These are phyloP conservation scores for Tricharina praecox DNA, from an alignment of 495 filamentous ascomycete genomes.

Conservation along the genomic window DNA sequence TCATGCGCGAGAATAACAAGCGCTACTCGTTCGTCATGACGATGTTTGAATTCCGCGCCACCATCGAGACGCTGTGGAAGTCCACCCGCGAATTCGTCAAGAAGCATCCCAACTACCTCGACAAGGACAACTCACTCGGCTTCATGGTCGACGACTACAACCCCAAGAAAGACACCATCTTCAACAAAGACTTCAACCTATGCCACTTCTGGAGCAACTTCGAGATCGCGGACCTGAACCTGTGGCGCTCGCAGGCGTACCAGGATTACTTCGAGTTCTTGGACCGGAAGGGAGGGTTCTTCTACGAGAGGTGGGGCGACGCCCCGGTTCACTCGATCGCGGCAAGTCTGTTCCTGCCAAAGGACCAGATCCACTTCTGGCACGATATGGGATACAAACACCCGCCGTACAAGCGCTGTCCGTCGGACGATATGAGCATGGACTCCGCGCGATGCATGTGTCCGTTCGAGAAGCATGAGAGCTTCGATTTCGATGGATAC, in stretches of 20 bases:
- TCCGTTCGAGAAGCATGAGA: conserved; percentile 18
- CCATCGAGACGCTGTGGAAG: conserved; percentile 25
- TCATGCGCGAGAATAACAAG: conserved; percentile 35
- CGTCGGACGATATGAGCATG: conserved; percentile 18
- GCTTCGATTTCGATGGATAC: conserved; percentile 20
- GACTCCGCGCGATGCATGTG: conserved; percentile 21
- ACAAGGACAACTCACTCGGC: conserved; percentile 31
- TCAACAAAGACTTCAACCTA: conserved; percentile 32
- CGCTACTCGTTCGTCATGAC: conserved; percentile 38
- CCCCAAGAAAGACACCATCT: neutral
- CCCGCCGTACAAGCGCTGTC: conserved; percentile 29
- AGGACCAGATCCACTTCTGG: conserved; percentile 37
- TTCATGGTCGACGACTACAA: conserved; percentile 33
- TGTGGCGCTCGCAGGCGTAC: conserved; percentile 35
- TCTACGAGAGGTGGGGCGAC: conserved; percentile 42
- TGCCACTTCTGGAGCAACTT: conserved; percentile 46
- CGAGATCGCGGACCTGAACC: conserved; percentile 38
- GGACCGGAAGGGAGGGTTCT: conserved; percentile 36
- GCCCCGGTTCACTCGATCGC: conserved; percentile 38
- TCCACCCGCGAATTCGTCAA: conserved; percentile 24
- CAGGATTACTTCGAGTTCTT: conserved; percentile 34
- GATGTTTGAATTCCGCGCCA: conserved; percentile 33
- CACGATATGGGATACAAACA: conserved; percentile 38
- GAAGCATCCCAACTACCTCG: conserved; percentile 19
- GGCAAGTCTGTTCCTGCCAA: conserved; percentile 33